These are phyloP conservation scores for Suhomyces anneliseae DNA, from an alignment of 1,139 yeast species.

Conservation along the genomic window DNA sequence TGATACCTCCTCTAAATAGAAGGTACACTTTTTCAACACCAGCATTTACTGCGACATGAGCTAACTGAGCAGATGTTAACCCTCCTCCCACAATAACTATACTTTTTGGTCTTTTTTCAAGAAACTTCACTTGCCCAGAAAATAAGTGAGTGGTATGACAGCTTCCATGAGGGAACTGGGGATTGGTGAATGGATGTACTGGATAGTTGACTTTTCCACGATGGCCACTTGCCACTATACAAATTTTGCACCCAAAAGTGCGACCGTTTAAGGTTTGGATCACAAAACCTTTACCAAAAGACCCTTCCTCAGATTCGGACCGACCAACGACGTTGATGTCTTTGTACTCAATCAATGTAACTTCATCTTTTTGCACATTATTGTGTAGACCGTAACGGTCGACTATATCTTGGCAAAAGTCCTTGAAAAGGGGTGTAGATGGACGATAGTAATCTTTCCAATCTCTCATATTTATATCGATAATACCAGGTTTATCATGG, in stretches of 20 bases:
- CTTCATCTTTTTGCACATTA: slow-evolving; percentile 36
- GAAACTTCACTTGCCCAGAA: slow-evolving; percentile 25
- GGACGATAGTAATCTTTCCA: slow-evolving; percentile 51
- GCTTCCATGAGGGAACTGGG: slow-evolving; percentile 29
- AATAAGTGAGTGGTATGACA: slow-evolving; percentile 50
- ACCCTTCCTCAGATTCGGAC: slow-evolving; percentile 8
- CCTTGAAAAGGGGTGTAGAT: slow-evolving; percentile 39
- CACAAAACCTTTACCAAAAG: slow-evolving; percentile 16
- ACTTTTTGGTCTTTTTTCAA: slow-evolving; percentile 18
- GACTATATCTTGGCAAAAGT: slow-evolving; percentile 39
- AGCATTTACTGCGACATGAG: slow-evolving; percentile 35
- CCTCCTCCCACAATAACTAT: slow-evolving; percentile 51
- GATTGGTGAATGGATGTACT: slow-evolving; percentile 23
- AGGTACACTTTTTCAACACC: slow-evolving; percentile 36
- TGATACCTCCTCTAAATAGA: slow-evolving; percentile 40
- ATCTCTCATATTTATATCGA: slow-evolving; percentile 47
- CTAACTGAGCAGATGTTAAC: slow-evolving; percentile 50
- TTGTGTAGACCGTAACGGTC: slow-evolving; percentile 32
- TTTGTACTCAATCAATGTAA: slow-evolving; percentile 32
- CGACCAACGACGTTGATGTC: slow-evolving; percentile 27
- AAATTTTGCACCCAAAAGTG: slow-evolving; percentile 34
- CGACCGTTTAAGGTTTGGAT: slow-evolving; percentile 28
- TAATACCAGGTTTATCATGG: slow-evolving; percentile 35
- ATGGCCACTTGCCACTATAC: slow-evolving; percentile 46
- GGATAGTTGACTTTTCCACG: slow-evolving; percentile 41